phyloP scores from a whole-genome alignment of 768 basidiomycete genomes.

The Chalciporus chontae region DNA sequence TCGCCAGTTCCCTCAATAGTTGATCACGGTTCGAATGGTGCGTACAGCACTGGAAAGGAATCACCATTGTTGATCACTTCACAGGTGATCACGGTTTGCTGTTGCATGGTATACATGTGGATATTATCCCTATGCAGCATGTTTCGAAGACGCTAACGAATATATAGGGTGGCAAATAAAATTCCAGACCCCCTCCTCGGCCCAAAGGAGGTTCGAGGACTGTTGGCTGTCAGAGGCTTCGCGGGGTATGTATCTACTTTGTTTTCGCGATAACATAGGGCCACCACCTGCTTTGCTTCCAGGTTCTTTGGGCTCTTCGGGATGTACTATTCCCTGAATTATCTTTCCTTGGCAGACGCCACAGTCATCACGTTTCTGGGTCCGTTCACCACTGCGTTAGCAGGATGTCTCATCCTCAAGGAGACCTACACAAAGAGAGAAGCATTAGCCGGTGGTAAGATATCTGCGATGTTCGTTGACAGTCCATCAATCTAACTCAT shows the following conservation, averaged over 20 bases:
- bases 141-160: not conserved
- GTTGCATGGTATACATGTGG: slow-evolving; percentile 51
- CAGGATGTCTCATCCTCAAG: slow-evolving; percentile 58
- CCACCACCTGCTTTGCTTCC: not conserved
- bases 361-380: slow-evolving; percentile 73
- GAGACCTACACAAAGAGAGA: slow-evolving; percentile 58
- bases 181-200: slow-evolving; percentile 62
- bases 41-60: slow-evolving; percentile 5
- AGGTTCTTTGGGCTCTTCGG: slow-evolving; percentile 75
- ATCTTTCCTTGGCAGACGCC: slow-evolving; percentile 75
- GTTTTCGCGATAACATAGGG: not conserved
- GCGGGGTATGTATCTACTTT: slow-evolving; percentile 46
- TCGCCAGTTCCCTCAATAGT: slow-evolving; percentile 24
- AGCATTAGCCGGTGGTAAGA: slow-evolving; percentile 49
- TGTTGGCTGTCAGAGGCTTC: slow-evolving; percentile 58
- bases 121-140: not conserved
- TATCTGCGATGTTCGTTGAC: not conserved
- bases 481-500: not conserved
- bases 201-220: slow-evolving; percentile 60
- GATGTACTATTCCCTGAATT: slow-evolving; percentile 68
- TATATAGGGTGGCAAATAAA: slow-evolving; percentile 33
- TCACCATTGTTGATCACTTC: not conserved
- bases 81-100: slow-evolving; percentile 51
- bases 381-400: slow-evolving; percentile 61
- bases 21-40: slow-evolving; percentile 61